phyloP scores from a whole-genome alignment of 2,329 filamentous ascomycete species.

The Cladophialophora psammophila region DNA sequence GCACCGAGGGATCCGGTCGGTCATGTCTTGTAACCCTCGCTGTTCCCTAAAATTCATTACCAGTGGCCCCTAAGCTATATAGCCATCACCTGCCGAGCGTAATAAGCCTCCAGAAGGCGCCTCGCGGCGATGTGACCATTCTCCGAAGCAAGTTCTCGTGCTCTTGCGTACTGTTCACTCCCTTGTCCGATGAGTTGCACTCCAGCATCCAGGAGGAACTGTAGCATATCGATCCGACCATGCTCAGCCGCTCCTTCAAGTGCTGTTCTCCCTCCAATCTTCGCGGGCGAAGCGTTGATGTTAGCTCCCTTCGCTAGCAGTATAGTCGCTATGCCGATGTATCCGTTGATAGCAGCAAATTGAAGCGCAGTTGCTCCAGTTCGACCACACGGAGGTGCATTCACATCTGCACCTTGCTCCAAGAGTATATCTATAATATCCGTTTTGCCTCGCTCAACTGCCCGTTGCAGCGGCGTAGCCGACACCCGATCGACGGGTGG shows the following conservation, averaged over 20 bases:
- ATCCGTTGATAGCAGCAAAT: background rate
- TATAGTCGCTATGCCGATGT: background rate
- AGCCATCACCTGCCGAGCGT: background rate
- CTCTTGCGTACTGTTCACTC: background rate
- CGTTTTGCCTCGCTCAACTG: background rate
- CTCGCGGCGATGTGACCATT: background rate
- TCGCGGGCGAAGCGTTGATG: slow-evolving; percentile 19
- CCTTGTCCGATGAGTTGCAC: slow-evolving; percentile 25
- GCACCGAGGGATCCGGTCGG: too few species aligned
- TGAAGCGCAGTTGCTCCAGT: slow-evolving; percentile 13
- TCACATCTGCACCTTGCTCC: slow-evolving; percentile 2
- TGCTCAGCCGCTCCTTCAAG: slow-evolving; percentile 43
- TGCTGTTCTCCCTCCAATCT: slow-evolving; percentile 40
- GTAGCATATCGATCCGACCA: slow-evolving; percentile 44
- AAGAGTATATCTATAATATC: background rate
- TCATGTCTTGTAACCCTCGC: too few species aligned
- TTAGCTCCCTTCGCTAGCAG: slow-evolving; percentile 1
- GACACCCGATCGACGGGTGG: background rate
- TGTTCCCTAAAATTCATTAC: background rate
- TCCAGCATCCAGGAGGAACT: slow-evolving; percentile 42
- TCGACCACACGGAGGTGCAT: background rate
- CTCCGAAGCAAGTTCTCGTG: background rate
- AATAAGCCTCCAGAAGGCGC: background rate
- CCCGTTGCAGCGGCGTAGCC: background rate
- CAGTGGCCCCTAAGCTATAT: slow-evolving; percentile 10